Base-by-base conservation (phyloP, 2,329 filamentous ascomycete genomes). In the Celoporthe dispersa region DNA sequence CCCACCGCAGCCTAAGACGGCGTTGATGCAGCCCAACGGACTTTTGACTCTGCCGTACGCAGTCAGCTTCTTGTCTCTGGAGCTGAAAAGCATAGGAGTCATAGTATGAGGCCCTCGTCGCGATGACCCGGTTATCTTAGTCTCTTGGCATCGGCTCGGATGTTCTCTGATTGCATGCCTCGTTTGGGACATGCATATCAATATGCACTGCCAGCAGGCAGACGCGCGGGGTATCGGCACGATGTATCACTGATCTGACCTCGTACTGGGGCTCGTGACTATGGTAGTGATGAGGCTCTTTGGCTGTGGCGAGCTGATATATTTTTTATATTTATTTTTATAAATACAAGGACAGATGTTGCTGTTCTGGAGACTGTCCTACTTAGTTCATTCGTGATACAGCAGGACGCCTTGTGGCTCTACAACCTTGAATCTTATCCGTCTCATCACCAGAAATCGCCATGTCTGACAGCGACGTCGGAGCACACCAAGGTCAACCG, bases 391-490 rank as follows among this genome's bases (percentile, higher is more conserved):
- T n/a, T 39, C n/a, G n/a, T n/a, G n/a, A n/a, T n/a, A n/a, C n/a
- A n/a, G n/a, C n/a, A n/a, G n/a, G n/a, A n/a, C n/a, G n/a, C n/a
- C n/a, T n/a, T n/a, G n/a, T n/a, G n/a, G n/a, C n/a, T n/a, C n/a
- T n/a, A n/a, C n/a, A n/a, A 55, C 11, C 28, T 33, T 31, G 25
- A 33, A 7, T 9, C 55, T 2, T 19, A 33, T 37, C 53, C 53
- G 8, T 37, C 28, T 16, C 22, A 37, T 37, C 19, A 22, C 2
- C 25, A 7, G 28, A 33, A 33, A 60, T 11, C 19, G 35, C 8
- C 16, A 66, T 65, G 67, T 37, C 67, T 55, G 19, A 31, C 22
- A 44, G 22, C 44, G 31, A 66, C 16, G 5, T 35, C 19, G 53
- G 25, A 35, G 55, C 37, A 55, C 48, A 55, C 64, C 16, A 25